Conservation (phyloP, 108 stramenopile genomes). For the Fragilaria crotonensis region DNA sequence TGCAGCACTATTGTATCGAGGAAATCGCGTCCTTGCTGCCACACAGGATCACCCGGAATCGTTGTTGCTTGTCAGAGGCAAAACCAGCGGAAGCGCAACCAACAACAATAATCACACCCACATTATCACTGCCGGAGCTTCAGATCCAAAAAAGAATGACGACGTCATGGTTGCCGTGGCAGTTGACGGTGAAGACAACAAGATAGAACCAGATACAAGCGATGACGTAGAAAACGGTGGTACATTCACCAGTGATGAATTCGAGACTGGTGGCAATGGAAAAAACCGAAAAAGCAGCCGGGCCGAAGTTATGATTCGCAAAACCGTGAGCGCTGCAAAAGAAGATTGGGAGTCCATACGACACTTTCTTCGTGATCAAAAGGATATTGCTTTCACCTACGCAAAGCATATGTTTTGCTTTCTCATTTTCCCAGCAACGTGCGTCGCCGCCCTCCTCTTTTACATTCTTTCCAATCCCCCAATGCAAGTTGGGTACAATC, state of each 20-base stretch:
- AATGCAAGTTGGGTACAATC: background rate
- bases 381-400: slow-evolving; percentile 12
- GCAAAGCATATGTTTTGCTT: slow-evolving; percentile 14
- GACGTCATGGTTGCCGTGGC: background rate
- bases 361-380: slow-evolving; percentile 13
- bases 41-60: background rate
- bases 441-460: background rate
- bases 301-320: background rate
- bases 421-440: background rate
- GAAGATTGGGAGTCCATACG: slow-evolving; percentile 8
- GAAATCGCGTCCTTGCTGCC: background rate
- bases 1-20: background rate
- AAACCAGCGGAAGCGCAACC: background rate
- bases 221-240: background rate
- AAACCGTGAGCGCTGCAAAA: background rate
- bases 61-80: too few species aligned
- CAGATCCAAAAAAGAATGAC: background rate
- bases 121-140: background rate
- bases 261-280: background rate
- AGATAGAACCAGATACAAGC: too few species aligned
- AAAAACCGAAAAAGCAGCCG: background rate
- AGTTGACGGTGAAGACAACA: background rate
- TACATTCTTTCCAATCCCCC: background rate
- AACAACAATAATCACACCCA: background rate
- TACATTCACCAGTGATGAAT: background rate